Percentiles rank a stretch among this genome's conserved stretches.
Evolutionary conservation across 495 filamentous ascomycete species (phyloP).

Genomic region (Elasticomyces elasticus): DNA sequence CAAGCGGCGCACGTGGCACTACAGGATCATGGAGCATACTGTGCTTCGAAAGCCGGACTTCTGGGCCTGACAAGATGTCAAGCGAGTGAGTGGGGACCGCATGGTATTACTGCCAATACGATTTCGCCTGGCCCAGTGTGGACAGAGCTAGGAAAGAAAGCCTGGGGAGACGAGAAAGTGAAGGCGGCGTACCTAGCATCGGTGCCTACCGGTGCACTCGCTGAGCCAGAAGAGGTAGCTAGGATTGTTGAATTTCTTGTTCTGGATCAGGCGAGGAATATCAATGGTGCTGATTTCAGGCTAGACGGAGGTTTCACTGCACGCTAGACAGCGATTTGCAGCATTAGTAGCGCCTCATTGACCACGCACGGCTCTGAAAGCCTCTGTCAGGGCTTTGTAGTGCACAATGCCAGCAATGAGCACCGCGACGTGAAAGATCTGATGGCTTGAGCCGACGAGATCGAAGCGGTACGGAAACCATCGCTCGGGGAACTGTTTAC

Average conservation of each 20-base stretch:
- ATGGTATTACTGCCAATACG: slow-evolving; percentile 13
- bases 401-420: slow-evolving; percentile 38
- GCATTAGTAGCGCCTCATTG: too few relatives aligned
- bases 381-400: too few relatives aligned
- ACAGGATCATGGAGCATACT: slow-evolving; percentile 17
- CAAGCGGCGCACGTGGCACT: slow-evolving; percentile 19
- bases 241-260: slow-evolving; percentile 9
- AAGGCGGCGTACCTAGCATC: slow-evolving; percentile 9
- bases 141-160: slow-evolving; percentile 20
- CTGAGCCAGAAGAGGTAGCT: slow-evolving; percentile 15
- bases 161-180: slow-evolving; percentile 11
- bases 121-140: slow-evolving; percentile 53
- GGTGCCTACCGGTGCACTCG: slow-evolving; percentile 16
- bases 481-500: slow-evolving; percentile 39
- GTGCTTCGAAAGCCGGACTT: slow-evolving; percentile 19
- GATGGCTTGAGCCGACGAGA: slow-evolving; percentile 42
- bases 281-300: slow-evolving; percentile 16
- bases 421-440: slow-evolving; percentile 44
- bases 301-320: slow-evolving; percentile 19
- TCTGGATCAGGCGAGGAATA: slow-evolving; percentile 7
- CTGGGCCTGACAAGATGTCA: slow-evolving; percentile 16
- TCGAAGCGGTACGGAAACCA: slow-evolving; percentile 40
- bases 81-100: slow-evolving; percentile 18
- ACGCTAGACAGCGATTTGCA: background rate
- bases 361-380: too few relatives aligned